Conservation (phyloP, 345 rosid genomes). For the Punica granatum region DNA sequence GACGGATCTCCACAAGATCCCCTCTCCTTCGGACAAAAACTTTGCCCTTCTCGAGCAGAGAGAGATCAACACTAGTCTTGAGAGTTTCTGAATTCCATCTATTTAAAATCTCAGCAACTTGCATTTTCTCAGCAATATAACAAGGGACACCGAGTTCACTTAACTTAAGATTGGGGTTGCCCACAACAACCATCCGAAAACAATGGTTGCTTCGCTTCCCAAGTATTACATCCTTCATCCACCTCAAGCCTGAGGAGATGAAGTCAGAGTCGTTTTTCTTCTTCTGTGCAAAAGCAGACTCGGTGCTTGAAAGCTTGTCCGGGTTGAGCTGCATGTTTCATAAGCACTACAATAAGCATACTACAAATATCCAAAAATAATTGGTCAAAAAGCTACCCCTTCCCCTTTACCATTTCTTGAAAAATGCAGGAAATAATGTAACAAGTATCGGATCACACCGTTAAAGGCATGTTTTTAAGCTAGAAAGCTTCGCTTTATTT, state of each 20-base stretch:
- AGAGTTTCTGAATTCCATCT: conserved; percentile 60
- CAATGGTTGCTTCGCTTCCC: conserved; percentile 80
- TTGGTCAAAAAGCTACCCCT: neutral
- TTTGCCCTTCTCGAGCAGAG: conserved; percentile 53
- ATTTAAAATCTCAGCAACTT: conserved; percentile 63
- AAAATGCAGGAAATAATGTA: too few relatives aligned
- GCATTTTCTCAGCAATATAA: conserved; percentile 66
- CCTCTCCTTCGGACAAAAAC: conserved; percentile 56
- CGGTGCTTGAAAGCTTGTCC: conserved; percentile 44
- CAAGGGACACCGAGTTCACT: conserved; percentile 83
- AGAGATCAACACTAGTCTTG: conserved; percentile 32
- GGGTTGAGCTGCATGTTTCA: conserved; percentile 47
- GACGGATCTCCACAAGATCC: conserved; percentile 34
- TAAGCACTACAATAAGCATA: conserved; percentile 6
- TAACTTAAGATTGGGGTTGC: conserved; percentile 66
- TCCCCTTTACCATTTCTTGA: too few relatives aligned
- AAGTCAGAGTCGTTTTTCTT: conserved; percentile 36
- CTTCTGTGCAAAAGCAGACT: conserved; percentile 29
- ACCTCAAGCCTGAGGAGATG: conserved; percentile 66
- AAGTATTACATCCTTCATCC: conserved; percentile 81
- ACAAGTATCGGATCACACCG: neutral
- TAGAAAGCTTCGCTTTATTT: neutral
- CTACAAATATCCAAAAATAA: neutral
- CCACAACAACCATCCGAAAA: conserved; percentile 84
- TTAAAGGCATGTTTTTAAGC: neutral